Evolutionary conservation across 2,329 filamentous ascomycete genomes (phyloP).

Genomic region (Venturia effusa): DNA sequence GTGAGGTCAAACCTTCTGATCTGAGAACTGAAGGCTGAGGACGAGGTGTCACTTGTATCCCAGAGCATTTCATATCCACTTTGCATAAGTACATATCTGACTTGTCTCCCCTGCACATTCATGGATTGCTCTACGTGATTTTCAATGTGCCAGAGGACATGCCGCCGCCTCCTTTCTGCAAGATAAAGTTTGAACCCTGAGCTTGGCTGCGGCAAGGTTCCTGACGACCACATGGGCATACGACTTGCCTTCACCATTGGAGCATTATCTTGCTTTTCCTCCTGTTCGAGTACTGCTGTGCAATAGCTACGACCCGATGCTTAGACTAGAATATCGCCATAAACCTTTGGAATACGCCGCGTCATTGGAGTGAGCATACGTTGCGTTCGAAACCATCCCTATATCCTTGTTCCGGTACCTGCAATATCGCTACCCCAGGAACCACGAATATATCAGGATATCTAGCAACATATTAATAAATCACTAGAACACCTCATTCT

Average conservation of each 20-base stretch:
- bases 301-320: not conserved
- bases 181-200: not conserved
- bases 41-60: not conserved
- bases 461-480: not conserved
- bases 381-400: conserved; percentile 1
- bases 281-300: not conserved
- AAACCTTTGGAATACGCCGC: not conserved
- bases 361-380: not conserved
- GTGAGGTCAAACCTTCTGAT: not conserved
- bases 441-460: not conserved
- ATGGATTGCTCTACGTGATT: not conserved
- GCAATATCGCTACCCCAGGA: not conserved
- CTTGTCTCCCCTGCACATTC: not conserved
- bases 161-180: not conserved
- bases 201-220: not conserved
- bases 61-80: not conserved
- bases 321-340: not conserved
- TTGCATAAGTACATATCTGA: not conserved
- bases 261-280: not conserved
- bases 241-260: not conserved
- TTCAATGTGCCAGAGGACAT: not conserved
- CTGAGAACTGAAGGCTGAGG: not conserved
- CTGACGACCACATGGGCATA: not conserved
- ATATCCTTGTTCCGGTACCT: not conserved
- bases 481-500: not conserved